Percentiles rank a stretch among this genome's conserved stretches.
Evolutionary conservation across 805 yeast genomes (phyloP).

Genomic region (Middelhovenomyces tepae): DNA sequence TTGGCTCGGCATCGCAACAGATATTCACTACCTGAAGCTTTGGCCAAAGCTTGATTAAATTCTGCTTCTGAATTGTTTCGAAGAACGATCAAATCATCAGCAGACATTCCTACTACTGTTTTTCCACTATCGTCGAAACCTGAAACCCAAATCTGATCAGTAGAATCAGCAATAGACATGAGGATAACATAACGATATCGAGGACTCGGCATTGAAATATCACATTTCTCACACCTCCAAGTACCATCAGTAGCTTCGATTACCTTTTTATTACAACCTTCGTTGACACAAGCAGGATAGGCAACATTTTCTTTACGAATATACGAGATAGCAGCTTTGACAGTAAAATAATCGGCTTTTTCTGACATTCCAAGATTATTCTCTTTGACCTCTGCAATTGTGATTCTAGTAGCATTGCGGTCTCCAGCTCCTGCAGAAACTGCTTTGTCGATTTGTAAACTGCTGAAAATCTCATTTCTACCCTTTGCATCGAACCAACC

Average conservation of each 20-base stretch:
- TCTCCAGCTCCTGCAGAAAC: conserved; percentile 30
- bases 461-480: conserved; percentile 47
- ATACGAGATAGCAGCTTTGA: conserved; percentile 67
- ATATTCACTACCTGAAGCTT: conserved; percentile 57
- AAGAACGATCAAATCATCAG: conserved; percentile 40
- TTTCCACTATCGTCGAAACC: conserved; percentile 80
- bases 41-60: conserved; percentile 38
- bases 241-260: conserved; percentile 56
- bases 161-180: conserved; percentile 65
- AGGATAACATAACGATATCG: conserved; percentile 71
- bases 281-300: conserved; percentile 77
- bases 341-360: conserved; percentile 66
- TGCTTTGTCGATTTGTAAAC: conserved; percentile 44
- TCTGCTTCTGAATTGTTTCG: conserved; percentile 31
- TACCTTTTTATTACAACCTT: conserved; percentile 77
- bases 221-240: conserved; percentile 94
- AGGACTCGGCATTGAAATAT: conserved; percentile 58
- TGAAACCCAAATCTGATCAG: conserved; percentile 81
- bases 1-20: conserved; percentile 72
- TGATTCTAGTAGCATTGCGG: conserved; percentile 48
- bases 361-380: conserved; percentile 67
- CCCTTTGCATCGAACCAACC: conserved; percentile 95
- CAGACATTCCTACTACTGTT: conserved; percentile 56
- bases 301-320: conserved; percentile 69
- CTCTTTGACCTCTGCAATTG: conserved; percentile 55